Evolutionary conservation across 768 basidiomycete species (phyloP), one percentile per base, ranked within the genome.

Genomic region (Glaciozyma martinii): DNA sequence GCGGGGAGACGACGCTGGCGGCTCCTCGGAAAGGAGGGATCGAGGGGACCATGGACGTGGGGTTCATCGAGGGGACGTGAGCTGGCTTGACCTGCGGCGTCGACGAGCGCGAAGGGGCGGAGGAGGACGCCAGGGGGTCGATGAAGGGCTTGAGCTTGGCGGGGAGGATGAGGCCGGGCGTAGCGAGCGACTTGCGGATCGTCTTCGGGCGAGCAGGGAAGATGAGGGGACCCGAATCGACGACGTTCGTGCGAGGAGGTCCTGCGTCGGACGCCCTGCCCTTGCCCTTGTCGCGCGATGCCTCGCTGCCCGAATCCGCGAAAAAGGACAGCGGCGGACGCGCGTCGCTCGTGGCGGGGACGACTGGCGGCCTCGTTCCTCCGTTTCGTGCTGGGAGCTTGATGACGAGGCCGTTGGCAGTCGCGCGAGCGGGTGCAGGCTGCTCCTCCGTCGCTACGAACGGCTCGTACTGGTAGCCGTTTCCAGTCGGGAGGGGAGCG

Each of bases 21-120:
- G 53, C 5, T 40, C 37, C 15, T 62, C 66, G 29, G 56, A 52
- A 9, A 44, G 49, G 29, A 52, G 33, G 19, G 64, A 56, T 12
- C 59, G 59, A 5, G 56, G 59, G 21, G 56, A 27, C n/a, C n/a
- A n/a, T 1, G 13, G 54, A 15, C 25, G 43, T 37, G 23, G 40
- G 40, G 27, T 49, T 9, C 2, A 19, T 54, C 27, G 18, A 25
- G 15, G 44, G 27, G 27, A 42, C 33, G 12, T 30, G n/a, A 29
- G 53, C n/a, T 1, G 58, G 27, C 3, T 33, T 25, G 44, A 40
- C 56, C 29, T 57, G 60, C 32, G 60, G 23, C 30, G 53, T 57
- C 15, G 42, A 5, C 27, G 25, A 46, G 13, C 59, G 61, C 0
- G n/a, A n/a, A 4, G n/a, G 37, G 29, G 32, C 32, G 21, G n/a